Percentiles rank a stretch among this genome's conserved stretches.
Evolutionary conservation across 1,284 basidiomycete genomes (phyloP).

Genomic region (Takashimella tepidaria): DNA sequence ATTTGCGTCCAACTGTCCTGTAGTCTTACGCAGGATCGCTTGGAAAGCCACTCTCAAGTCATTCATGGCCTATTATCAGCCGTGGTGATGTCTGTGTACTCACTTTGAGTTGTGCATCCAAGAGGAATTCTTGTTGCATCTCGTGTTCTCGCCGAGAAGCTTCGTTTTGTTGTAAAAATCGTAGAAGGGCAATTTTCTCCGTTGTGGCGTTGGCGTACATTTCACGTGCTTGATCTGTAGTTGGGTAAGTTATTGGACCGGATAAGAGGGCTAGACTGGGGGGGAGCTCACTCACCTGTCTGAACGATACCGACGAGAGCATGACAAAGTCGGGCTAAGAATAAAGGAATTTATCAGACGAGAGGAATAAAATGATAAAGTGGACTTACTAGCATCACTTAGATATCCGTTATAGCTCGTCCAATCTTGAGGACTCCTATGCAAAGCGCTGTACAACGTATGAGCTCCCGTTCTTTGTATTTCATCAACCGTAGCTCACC

Average conservation of each 20-base stretch:
- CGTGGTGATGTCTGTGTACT: no score
- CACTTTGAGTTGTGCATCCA: neutral
- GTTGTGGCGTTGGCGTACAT: conserved; percentile 30
- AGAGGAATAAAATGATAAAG: no score
- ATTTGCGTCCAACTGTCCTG: neutral
- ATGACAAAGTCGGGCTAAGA: conserved; percentile 37
- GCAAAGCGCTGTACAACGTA: conserved; percentile 29
- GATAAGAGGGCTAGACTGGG: neutral
- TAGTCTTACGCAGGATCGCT: neutral
- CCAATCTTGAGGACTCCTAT: conserved; percentile 48
- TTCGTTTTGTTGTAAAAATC: conserved; percentile 13
- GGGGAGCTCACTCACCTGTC: conserved; percentile 17
- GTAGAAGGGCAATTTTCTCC: conserved; percentile 31
- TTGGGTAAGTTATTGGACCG: neutral
- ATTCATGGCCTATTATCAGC: neutral
- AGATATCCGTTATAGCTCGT: conserved; percentile 42
- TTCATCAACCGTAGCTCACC: conserved; percentile 16
- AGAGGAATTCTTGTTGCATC: neutral
- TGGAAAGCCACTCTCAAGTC: neutral
- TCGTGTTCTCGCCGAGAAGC: neutral
- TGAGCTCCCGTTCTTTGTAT: conserved; percentile 1
- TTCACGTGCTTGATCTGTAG: conserved; percentile 23
- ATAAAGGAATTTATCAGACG: neutral
- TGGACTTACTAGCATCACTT: conserved; percentile 39
- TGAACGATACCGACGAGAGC: conserved; percentile 26